Evolutionary conservation across 1,284 basidiomycete genomes (phyloP), one percentile per base, ranked within the genome.

Genomic region (Rugosomyces carneus): DNA sequence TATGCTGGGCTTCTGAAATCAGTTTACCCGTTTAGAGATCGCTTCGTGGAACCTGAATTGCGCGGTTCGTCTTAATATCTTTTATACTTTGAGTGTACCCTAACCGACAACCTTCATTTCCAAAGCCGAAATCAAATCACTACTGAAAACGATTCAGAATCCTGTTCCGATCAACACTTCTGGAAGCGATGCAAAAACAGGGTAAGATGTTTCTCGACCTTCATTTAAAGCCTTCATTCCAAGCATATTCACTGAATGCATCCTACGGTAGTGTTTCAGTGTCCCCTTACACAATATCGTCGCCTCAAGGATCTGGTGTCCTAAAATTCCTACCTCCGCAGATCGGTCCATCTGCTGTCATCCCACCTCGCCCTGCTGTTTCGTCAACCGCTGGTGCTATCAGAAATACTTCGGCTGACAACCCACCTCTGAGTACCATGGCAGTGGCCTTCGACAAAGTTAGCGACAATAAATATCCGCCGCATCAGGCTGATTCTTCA

Each of bases 21-120:
- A 2, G 48, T 69, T 10, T 38, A 53, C 13, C 63, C 60, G 10
- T 63, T 60, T 48, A 54, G 51, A 35, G 20, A 53, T 13, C 51
- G 48, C 29, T 71, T 72, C 45, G 46, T 54, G 7, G 68, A 71
- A 45, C 54, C 59, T 27, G 48, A 61, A 5, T 44, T 63, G 8
- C 55, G 55, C 52, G 52, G 66, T 64, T 35, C 31, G 57, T 42
- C 20, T 11, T 15, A 8, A 2, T n/a, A n/a, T 21, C 24, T 37
- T 11, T 15, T 36, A 15, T 8, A 16, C 15, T 34, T 16, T 3
- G 5, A 7, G 3, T 34, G 7, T 29, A 8, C 15, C 13, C n/a
- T 5, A 8, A 34, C 29, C 11, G 13, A 45, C 39, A 39, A 42
- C 34, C 31, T 27, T 21, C 32, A 27, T 2, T 16, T 39, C 8